These are phyloP conservation scores for Ricinus communis DNA, from an alignment of 345 rosid genomes.

Conservation along the genomic window DNA sequence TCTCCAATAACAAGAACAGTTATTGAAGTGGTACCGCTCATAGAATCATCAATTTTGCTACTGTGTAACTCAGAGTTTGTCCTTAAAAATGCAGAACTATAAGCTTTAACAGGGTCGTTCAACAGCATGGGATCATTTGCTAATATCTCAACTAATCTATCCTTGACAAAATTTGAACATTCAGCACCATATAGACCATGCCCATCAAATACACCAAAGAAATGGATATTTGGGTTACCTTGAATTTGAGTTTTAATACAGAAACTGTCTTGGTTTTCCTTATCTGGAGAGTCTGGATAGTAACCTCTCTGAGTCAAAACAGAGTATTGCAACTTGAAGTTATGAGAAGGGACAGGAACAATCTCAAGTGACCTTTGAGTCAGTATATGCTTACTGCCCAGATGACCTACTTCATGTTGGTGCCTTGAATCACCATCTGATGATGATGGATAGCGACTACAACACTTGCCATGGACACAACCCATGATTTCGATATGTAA, in stretches of 20 bases:
- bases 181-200: constrained; percentile 79
- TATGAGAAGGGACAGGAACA: constrained; percentile 61
- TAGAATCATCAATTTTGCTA: constrained; percentile 80
- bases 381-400: constrained; percentile 42
- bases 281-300: constrained; percentile 78
- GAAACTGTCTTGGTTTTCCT: constrained; percentile 85
- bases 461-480: constrained; percentile 84
- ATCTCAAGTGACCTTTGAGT: constrained; percentile 59
- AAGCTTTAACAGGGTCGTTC: constrained; percentile 76
- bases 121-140: constrained; percentile 54
- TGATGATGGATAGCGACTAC: constrained; percentile 61
- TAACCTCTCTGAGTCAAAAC: constrained; percentile 74
- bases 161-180: constrained; percentile 77
- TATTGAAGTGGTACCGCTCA: constrained; percentile 96
- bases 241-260: constrained; percentile 66
- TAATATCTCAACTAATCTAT: constrained; percentile 64
- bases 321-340: constrained; percentile 70
- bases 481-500: constrained; percentile 51
- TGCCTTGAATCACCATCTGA: constrained; percentile 52
- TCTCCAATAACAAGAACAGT: constrained; percentile 88
- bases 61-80: constrained; percentile 67
- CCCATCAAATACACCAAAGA: constrained; percentile 94
- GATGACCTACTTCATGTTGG: constrained; percentile 24
- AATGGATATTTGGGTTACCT: constrained; percentile 85
- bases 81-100: constrained; percentile 55